These are phyloP conservation scores for Colletotrichum eleusines DNA, from an alignment of 2,329 filamentous ascomycete genomes.

Conservation along the genomic window DNA sequence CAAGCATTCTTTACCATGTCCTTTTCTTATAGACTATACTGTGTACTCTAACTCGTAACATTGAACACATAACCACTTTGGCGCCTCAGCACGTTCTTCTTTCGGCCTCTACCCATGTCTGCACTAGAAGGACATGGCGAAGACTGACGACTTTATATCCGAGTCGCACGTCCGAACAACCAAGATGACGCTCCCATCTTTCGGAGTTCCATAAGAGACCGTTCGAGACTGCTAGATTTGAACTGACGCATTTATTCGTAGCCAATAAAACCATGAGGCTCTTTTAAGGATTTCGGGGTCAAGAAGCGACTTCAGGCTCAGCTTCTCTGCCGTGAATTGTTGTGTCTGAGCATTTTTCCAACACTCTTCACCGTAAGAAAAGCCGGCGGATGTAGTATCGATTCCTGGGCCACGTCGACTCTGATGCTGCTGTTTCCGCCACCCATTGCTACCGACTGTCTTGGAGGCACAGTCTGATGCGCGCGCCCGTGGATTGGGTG, in stretches of 20 bases:
- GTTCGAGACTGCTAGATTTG: neutral
- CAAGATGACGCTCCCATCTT: neutral
- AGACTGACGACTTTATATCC: neutral
- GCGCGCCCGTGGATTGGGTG: conserved; percentile 2
- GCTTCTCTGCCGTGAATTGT: neutral
- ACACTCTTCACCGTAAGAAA: conserved; percentile 21
- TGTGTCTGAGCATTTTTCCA: conserved; percentile 14
- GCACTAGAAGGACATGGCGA: neutral
- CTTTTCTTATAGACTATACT: no score
- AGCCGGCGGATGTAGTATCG: neutral
- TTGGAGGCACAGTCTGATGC: conserved; percentile 21
- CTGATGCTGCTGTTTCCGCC: neutral
- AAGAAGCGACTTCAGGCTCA: neutral
- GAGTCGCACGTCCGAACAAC: neutral
- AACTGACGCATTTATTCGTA: no score
- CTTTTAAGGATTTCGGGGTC: neutral
- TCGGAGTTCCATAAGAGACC: neutral
- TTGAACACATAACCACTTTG: neutral
- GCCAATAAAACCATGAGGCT: no score
- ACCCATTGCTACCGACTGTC: neutral
- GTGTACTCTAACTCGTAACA: no score
- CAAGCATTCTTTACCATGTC: no score
- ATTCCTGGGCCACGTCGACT: neutral
- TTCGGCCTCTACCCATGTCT: neutral
- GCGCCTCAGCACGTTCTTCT: neutral